Base-by-base conservation (phyloP, 2,329 filamentous ascomycete genomes). In the Alternaria arbusti region DNA sequence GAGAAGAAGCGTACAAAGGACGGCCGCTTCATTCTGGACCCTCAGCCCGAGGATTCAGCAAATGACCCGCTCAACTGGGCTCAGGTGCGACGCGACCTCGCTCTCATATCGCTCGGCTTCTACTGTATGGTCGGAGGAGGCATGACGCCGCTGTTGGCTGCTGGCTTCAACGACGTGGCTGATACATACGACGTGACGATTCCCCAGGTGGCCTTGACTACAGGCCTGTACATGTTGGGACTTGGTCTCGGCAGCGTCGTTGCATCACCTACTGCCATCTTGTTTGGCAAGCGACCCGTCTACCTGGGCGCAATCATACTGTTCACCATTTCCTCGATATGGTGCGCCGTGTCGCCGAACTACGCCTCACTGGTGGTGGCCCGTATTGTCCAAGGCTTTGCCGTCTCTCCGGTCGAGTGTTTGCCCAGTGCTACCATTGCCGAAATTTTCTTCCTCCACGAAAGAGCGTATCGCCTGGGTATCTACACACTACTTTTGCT, bases 1-100 rank as follows among this genome's bases (percentile, higher is more conserved):
- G 83, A 83, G 49, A 88, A 89, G 81, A 97, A 97, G 83, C 90
- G 85, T 68, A 97, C 94, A 2, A 81, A 86, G 36, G 91, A 97
- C 77, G 94, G 94, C 15, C 87, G 88, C 65, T 93, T 97, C 72
- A 93, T 98, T 59, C 83, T 98, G 13, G 91, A 96, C 0, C 95
- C 95, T 0, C 95, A 98, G 77, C 95, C 95, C 0, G 94, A 97
- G 63, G 94, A 97, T 55, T 94, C 92, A 0, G 84, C 86, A 55
- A 97, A 98, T 69, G 95, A 98, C 73, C 95, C 95, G 1, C 82
- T 98, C 60, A 98, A 98, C 78, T 98, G 95, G 95, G 89, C 92
- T 0, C 82, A 86, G 7, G 93, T 92, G 89, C 88, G 93, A 44
- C 86, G 95, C 78, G 93, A 98, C 78, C 79, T 86, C 23, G 93